Percentiles rank a stretch among this genome's conserved stretches.
Evolutionary conservation across 1,284 basidiomycete species (phyloP).

Genomic region (Pascua sp.): DNA sequence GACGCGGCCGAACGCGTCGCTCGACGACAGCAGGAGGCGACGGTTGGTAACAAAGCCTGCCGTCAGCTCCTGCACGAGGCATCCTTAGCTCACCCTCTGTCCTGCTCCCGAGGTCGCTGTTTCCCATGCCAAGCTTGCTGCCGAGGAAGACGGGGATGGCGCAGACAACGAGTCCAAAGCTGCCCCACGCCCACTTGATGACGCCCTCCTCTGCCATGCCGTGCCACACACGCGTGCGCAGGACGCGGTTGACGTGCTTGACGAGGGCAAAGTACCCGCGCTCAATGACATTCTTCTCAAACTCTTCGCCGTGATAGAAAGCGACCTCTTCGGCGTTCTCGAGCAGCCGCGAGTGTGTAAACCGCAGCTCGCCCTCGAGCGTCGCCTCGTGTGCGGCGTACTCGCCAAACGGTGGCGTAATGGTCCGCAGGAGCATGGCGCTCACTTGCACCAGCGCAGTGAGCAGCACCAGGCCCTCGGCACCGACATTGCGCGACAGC

Average conservation of each 20-base stretch:
- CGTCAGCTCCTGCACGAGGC: background rate
- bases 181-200: constrained; percentile 97
- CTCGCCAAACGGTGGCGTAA: constrained; percentile 91
- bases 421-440: constrained; percentile 67
- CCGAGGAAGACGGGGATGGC: constrained; percentile 92
- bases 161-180: constrained; percentile 86
- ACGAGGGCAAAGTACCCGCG: constrained; percentile 83
- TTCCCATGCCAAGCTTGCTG: constrained; percentile 64
- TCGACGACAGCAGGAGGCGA: constrained; percentile 68
- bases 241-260: constrained; percentile 81
- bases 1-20: constrained; percentile 59
- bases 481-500: constrained; percentile 87
- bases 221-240: constrained; percentile 82
- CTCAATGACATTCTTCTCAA: constrained; percentile 90
- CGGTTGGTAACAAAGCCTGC: constrained; percentile 90
- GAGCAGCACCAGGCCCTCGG: constrained; percentile 82
- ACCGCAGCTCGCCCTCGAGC: constrained; percentile 82
- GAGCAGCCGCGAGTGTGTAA: constrained; percentile 87
- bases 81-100: constrained; percentile 65
- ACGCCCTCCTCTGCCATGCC: constrained; percentile 91
- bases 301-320: constrained; percentile 83
- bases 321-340: constrained; percentile 94
- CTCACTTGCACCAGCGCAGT: constrained; percentile 80
- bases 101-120: constrained; percentile 70
- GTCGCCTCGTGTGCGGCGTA: constrained; percentile 75